Conservation (phyloP, 192 early-diverging fungal species). For the Backusella circina region DNA sequence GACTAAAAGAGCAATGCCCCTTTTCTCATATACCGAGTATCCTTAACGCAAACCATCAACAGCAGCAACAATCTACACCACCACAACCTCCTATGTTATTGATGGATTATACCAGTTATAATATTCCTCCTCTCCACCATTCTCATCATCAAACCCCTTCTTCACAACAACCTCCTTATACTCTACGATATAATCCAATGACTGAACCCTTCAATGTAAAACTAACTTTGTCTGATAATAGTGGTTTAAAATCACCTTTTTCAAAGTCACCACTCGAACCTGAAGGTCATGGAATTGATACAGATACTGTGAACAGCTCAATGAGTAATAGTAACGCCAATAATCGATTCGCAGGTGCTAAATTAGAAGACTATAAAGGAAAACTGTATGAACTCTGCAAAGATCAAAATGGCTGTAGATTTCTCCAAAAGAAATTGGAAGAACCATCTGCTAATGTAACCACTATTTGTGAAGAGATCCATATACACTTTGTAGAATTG, state of each 20-base stretch:
- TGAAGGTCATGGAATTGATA: slow-evolving; percentile 16
- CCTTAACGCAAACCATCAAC: slow-evolving; percentile 8
- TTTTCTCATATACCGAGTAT: slow-evolving; percentile 39
- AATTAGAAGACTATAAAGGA: slow-evolving; percentile 67
- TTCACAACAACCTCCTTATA: slow-evolving; percentile 9
- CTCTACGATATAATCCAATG: slow-evolving; percentile 14
- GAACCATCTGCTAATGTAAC: slow-evolving; percentile 60
- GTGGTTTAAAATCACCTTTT: slow-evolving; percentile 1
- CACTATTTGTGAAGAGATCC: slow-evolving; percentile 77
- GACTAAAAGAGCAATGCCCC: slow-evolving; percentile 51
- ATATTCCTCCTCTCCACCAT: background rate
- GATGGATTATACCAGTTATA: slow-evolving; percentile 9
- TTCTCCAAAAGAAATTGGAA: slow-evolving; percentile 83
- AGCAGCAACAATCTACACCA: slow-evolving; percentile 16
- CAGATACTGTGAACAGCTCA: background rate
- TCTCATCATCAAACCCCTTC: slow-evolving; percentile 1
- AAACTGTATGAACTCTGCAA: slow-evolving; percentile 78
- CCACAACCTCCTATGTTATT: background rate
- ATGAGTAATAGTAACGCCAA: slow-evolving; percentile 33
- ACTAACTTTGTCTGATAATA: slow-evolving; percentile 14
- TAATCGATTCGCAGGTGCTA: slow-evolving; percentile 65
- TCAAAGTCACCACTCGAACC: slow-evolving; percentile 1
- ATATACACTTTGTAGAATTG: slow-evolving; percentile 69
- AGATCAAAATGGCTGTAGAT: slow-evolving; percentile 88
- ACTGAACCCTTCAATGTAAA: slow-evolving; percentile 8